Conservation (phyloP, 768 basidiomycete genomes). For the Lyophyllum atratum region DNA sequence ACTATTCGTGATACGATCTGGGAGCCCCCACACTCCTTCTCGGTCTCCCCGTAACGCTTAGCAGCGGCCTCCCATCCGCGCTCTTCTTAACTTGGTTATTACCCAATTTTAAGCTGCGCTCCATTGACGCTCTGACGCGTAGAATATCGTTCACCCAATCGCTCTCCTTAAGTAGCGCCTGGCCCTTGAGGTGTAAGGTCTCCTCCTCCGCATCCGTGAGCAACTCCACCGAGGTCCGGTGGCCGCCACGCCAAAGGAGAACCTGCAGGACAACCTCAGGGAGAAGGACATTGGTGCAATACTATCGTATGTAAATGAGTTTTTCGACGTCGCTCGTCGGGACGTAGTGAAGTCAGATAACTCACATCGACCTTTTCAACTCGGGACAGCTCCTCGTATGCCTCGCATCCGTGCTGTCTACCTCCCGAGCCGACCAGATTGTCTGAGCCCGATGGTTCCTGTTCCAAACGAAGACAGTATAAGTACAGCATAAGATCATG, state of each 20-base stretch:
- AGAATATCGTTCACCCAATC: constrained; percentile 74
- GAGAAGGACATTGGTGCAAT: constrained; percentile 70
- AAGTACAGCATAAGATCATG: background rate
- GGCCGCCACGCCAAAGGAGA: constrained; percentile 69
- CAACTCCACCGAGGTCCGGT: constrained; percentile 51
- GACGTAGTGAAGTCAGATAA: background rate
- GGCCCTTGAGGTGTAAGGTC: constrained; percentile 50
- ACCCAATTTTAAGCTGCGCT: constrained; percentile 29
- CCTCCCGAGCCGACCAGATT: background rate
- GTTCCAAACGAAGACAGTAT: background rate
- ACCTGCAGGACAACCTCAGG: constrained; percentile 74
- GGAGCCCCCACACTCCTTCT: constrained; percentile 23
- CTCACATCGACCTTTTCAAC: constrained; percentile 57
- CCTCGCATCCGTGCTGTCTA: constrained; percentile 37
- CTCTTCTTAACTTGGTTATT: constrained; percentile 1
- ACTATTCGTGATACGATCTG: constrained; percentile 29
- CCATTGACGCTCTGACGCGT: constrained; percentile 35
- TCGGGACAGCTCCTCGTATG: constrained; percentile 43
- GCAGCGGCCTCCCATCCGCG: constrained; percentile 1
- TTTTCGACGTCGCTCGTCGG: background rate
- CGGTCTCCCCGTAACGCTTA: constrained; percentile 21
- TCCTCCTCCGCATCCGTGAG: constrained; percentile 57
- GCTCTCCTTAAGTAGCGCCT: constrained; percentile 47
- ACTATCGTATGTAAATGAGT: constrained; percentile 39
- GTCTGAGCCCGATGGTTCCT: constrained; percentile 5